Evolutionary conservation across 768 basidiomycete genomes (phyloP).

Genomic region (Trametes villosa): DNA sequence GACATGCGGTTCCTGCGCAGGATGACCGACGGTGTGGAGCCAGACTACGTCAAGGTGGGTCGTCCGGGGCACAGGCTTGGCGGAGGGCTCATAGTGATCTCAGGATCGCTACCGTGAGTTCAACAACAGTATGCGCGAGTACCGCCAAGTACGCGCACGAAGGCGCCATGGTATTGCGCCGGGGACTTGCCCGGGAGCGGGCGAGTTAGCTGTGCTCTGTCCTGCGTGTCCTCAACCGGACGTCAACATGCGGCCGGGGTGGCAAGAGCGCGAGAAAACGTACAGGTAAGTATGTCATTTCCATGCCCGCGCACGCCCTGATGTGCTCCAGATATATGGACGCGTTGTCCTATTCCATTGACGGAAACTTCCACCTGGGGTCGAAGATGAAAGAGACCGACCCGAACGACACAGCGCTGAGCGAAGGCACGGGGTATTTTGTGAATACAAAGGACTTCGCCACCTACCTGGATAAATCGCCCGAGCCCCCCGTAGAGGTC

Average conservation of each 20-base stretch:
- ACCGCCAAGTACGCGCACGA: neutral
- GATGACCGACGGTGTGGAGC: neutral
- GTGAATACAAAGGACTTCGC: constrained; percentile 15
- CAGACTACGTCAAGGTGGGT: neutral
- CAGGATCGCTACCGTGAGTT: constrained; percentile 15
- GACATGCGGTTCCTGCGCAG: neutral
- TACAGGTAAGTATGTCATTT: neutral
- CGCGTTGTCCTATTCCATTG: constrained; percentile 11
- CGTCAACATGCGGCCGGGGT: constrained; percentile 24
- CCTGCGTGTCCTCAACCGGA: constrained; percentile 32
- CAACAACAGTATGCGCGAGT: neutral
- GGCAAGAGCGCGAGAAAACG: constrained; percentile 6
- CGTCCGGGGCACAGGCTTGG: neutral
- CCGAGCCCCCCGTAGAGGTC: neutral
- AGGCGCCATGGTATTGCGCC: neutral
- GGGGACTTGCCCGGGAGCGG: neutral
- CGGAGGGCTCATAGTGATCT: no score
- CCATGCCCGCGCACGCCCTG: neutral
- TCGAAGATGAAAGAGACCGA: constrained; percentile 18
- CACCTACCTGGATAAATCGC: neutral
- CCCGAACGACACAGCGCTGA: constrained; percentile 15
- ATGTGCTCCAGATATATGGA: constrained; percentile 14
- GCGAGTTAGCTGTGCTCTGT: constrained; percentile 24
- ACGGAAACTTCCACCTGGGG: constrained; percentile 24
- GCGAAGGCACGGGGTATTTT: constrained; percentile 18